A percentile compares a stretch with the other conserved stretches of the same genome.
Conservation (phyloP, 495 filamentous ascomycete genomes). For the Lasiosphaeris hirsuta region DNA sequence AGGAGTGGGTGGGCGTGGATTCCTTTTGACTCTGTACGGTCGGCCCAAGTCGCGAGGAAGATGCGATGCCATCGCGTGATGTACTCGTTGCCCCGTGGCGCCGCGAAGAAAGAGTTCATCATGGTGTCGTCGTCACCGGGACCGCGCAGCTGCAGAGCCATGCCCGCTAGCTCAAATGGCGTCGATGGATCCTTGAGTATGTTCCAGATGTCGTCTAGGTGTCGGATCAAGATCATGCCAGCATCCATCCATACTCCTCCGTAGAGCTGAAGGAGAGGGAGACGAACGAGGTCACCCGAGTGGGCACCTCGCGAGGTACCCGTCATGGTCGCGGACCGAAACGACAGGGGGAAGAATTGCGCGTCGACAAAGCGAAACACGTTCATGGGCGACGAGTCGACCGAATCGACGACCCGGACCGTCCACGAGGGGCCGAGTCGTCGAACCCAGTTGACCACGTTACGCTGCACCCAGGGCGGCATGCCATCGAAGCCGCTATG, state of each 20-base stretch:
- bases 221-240: constrained; percentile 36
- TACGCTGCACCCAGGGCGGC: constrained; percentile 37
- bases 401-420: constrained; percentile 27
- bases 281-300: constrained; percentile 35
- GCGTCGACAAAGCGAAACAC: constrained; percentile 26
- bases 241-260: constrained; percentile 42
- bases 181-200: constrained; percentile 34
- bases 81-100: constrained; percentile 33
- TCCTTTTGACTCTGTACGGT: constrained; percentile 25
- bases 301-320: constrained; percentile 33
- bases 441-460: constrained; percentile 35
- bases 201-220: constrained; percentile 41
- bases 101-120: constrained; percentile 42
- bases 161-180: constrained; percentile 34
- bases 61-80: constrained; percentile 41
- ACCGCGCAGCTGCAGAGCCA: constrained; percentile 23
- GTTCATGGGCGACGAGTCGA: constrained; percentile 25
- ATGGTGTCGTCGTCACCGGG: constrained; percentile 16
- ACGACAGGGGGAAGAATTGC: constrained; percentile 31
- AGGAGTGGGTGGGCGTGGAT: constrained; percentile 35
- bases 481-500: constrained; percentile 32
- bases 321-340: constrained; percentile 35
- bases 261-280: constrained; percentile 34
- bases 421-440: constrained; percentile 30
- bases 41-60: constrained; percentile 36